Conservation (phyloP, 163 green algal genomes). For the Chlorella variabilis region DNA sequence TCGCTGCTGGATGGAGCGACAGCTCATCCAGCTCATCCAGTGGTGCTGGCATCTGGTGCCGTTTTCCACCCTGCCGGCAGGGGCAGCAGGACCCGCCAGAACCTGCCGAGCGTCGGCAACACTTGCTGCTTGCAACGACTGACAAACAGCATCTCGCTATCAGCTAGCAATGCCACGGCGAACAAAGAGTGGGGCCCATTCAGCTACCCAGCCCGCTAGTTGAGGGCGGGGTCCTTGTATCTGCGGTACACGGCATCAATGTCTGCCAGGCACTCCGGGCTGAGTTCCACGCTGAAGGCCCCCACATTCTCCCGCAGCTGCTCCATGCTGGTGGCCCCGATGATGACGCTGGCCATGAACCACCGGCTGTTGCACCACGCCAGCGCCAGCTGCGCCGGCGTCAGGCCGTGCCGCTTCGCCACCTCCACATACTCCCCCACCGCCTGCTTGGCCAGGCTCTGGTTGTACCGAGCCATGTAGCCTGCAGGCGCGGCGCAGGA, state of each 20-base stretch:
- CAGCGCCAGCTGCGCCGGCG: constrained; percentile 80
- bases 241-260: constrained; percentile 59
- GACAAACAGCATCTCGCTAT: too few species aligned
- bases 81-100: too few species aligned
- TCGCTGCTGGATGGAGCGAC: too few species aligned
- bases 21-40: too few species aligned
- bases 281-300: constrained; percentile 60
- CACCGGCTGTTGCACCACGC: constrained; percentile 66
- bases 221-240: constrained; percentile 52
- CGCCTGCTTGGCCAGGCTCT: constrained; percentile 56
- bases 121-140: too few species aligned
- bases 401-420: constrained; percentile 77
- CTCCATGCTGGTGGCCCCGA: constrained; percentile 75
- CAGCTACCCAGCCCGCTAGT: background rate
- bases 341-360: constrained; percentile 75
- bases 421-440: constrained; percentile 72
- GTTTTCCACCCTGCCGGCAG: too few species aligned
- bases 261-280: constrained; percentile 55
- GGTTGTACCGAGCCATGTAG: constrained; percentile 69
- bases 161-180: background rate
- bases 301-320: constrained; percentile 74
- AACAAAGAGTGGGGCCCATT: background rate
- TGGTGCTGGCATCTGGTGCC: too few species aligned
- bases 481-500: constrained; percentile 22
- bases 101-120: too few species aligned